A percentile compares a stretch with the other conserved stretches of the same genome.
Evolutionary conservation across 139 green algal species (phyloP).

Genomic region (Coelastrella sp.): DNA sequence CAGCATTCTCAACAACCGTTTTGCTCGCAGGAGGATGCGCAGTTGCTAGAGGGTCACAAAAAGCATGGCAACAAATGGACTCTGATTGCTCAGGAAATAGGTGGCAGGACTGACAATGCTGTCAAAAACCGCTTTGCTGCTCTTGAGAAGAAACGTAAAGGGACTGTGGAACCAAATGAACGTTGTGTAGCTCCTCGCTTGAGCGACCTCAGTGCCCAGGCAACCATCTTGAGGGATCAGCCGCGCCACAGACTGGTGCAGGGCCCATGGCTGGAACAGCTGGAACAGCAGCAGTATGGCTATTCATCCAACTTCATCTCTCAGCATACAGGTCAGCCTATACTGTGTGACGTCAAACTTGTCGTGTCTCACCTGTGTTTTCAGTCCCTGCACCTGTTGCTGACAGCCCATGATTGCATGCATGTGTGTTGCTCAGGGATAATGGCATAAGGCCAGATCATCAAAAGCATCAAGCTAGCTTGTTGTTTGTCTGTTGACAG

Average conservation of each 20-base stretch:
- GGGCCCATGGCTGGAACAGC: neutral
- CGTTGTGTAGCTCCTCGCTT: neutral
- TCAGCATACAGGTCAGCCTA: neutral
- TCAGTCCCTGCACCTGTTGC: too few species aligned
- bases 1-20: too few species aligned
- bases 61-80: slow-evolving; percentile 82
- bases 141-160: slow-evolving; percentile 49
- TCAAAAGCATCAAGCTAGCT: too few species aligned
- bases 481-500: too few species aligned
- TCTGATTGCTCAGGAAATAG: slow-evolving; percentile 76
- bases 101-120: slow-evolving; percentile 81
- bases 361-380: too few species aligned
- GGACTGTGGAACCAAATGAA: neutral
- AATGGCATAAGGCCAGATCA: too few species aligned
- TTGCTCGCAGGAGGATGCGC: slow-evolving; percentile 65
- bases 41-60: slow-evolving; percentile 65
- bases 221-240: slow-evolving; percentile 31
- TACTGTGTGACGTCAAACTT: neutral
- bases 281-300: neutral
- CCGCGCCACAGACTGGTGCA: neutral
- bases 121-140: slow-evolving; percentile 76
- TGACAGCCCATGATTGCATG: too few species aligned
- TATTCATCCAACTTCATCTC: neutral
- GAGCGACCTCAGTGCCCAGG: neutral
- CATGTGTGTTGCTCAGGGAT: too few species aligned